Evolutionary conservation across 805 yeast species (phyloP), one percentile per base, ranked within the genome.

Genomic region (Kuraishia hungarica): DNA sequence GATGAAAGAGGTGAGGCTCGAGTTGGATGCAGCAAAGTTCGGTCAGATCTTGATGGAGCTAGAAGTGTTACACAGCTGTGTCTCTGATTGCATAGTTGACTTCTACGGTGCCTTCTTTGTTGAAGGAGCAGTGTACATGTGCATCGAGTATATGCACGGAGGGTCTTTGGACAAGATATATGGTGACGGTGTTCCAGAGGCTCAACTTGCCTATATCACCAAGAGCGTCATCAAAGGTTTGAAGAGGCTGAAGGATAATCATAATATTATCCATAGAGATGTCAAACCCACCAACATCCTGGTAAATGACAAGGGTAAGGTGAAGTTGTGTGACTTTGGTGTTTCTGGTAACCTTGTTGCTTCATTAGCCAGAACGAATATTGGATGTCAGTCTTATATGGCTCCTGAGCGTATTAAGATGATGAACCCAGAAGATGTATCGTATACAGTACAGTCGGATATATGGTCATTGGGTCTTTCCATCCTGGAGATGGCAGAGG

Each of bases 341-440:
- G 99, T 93, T 22, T 82, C 91, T 54, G 98, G 98, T 20, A 93
- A 93, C 65, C 74, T 93, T 58, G 98, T 94, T 22, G 97, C 97
- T 1, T 89, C 97, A 0, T 76, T 93, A 62, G 98, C 98, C 17
- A 84, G 90, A 64, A 93, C 99, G 0, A 93, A 94, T 63, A 90
- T 93, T 60, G 99, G 99, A 3, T 93, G 99, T 71, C 99, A 94
- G 71, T 87, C 96, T 1, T 93, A 93, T 70, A 94, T 94, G 98
- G 98, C 98, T 1, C 99, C 99, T 1, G 99, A 93, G 67, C 80
- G 99, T 65, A 94, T 94, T 62, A 84, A 85, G 64, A 81, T 88
- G 0, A 63, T 79, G 58, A 83, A 74, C 59, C 93, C 91, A 1
- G 91, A 87, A 64, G 92, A 83, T 60, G 76, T 81, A 8, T 82